Conservation (phyloP, 495 filamentous ascomycete species). For the Penicillium canariense region DNA sequence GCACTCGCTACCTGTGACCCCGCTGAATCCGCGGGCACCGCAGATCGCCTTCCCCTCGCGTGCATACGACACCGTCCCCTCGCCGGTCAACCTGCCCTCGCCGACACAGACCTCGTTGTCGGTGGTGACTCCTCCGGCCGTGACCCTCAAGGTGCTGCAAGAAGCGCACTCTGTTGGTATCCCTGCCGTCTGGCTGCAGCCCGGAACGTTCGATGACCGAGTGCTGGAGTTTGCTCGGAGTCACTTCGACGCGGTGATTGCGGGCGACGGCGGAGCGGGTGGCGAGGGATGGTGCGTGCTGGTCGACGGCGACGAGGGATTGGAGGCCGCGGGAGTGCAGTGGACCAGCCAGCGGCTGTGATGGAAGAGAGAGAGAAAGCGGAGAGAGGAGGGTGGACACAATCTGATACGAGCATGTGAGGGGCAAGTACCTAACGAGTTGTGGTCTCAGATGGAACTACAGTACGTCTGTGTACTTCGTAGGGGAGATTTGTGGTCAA, state of each 20-base stretch:
- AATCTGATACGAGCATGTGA: neutral
- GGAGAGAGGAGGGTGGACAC: neutral
- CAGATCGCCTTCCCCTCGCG: slow-evolving; percentile 55
- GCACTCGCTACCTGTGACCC: slow-evolving; percentile 72
- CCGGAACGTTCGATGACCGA: slow-evolving; percentile 76
- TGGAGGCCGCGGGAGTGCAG: slow-evolving; percentile 58
- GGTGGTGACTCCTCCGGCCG: slow-evolving; percentile 82
- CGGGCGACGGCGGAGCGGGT: slow-evolving; percentile 62
- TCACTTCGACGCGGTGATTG: slow-evolving; percentile 69
- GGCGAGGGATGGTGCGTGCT: slow-evolving; percentile 88
- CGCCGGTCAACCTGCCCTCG: slow-evolving; percentile 58
- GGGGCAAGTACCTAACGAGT: neutral
- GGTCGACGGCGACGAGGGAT: slow-evolving; percentile 77
- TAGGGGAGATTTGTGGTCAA: no score
- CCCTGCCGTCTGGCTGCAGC: slow-evolving; percentile 85
- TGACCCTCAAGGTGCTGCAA: slow-evolving; percentile 63
- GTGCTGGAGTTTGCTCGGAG: slow-evolving; percentile 64
- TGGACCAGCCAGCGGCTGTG: slow-evolving; percentile 44
- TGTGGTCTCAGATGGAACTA: neutral
- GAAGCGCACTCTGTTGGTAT: slow-evolving; percentile 80
- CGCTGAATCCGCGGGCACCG: slow-evolving; percentile 72
- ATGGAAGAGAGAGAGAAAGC: neutral
- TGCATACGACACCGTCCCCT: slow-evolving; percentile 62
- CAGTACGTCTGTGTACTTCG: no score
- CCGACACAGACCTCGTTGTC: slow-evolving; percentile 71